Conservation (phyloP, 129 eudicot species). For the Flaveria brownii region DNA sequence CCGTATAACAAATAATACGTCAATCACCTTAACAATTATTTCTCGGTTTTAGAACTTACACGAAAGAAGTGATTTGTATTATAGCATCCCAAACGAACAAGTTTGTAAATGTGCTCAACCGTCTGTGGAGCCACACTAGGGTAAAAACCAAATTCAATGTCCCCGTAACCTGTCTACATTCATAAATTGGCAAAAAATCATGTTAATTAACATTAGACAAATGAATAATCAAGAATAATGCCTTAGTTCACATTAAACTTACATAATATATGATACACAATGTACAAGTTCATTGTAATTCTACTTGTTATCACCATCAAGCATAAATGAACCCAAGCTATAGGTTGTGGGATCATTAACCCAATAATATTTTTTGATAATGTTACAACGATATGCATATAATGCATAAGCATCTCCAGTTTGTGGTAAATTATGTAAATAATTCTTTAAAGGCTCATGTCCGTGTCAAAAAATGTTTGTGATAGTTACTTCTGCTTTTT, state of each 20-base stretch:
- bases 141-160: conserved; percentile 96
- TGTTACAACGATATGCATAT: neutral
- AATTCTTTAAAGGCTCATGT: conserved; percentile 2
- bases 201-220: neutral
- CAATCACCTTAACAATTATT: neutral
- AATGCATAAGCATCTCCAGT: neutral
- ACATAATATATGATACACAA: neutral
- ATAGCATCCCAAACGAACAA: conserved; percentile 92
- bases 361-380: neutral
- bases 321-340: conserved; percentile 1
- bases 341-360: neutral
- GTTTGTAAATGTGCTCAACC: conserved; percentile 95
- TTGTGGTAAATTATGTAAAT: neutral
- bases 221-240: neutral
- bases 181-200: neutral
- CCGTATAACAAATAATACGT: conserved; percentile 17
- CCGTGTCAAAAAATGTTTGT: neutral
- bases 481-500: neutral
- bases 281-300: neutral
- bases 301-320: neutral
- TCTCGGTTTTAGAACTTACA: conserved; percentile 42
- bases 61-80: conserved; percentile 97
- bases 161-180: conserved; percentile 89
- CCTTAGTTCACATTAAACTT: neutral
- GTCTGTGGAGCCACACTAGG: conserved; percentile 91